These are phyloP conservation scores for Pleurotus platypus DNA, from an alignment of 768 basidiomycete species.

Conservation along the genomic window DNA sequence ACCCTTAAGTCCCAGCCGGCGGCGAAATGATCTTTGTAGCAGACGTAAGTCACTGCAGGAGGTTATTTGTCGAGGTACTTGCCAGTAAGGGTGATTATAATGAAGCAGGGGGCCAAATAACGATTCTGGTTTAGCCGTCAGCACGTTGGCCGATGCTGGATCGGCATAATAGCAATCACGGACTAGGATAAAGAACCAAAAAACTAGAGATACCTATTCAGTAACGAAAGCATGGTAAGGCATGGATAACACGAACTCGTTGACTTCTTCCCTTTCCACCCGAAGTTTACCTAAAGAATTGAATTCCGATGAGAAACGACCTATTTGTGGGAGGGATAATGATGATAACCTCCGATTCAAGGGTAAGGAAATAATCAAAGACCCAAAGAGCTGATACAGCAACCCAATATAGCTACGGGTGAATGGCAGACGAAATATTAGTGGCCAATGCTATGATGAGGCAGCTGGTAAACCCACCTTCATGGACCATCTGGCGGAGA, in stretches of 20 bases:
- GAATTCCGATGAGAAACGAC: background rate
- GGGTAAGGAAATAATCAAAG: background rate
- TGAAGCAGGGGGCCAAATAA: background rate
- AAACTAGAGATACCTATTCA: background rate
- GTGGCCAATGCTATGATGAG: background rate
- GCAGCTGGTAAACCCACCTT: background rate
- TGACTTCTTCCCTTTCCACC: constrained; percentile 1
- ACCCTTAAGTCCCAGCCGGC: background rate
- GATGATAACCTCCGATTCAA: background rate
- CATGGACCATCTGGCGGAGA: background rate
- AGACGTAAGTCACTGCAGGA: background rate
- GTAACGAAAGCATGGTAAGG: background rate
- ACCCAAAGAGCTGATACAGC: constrained; percentile 3
- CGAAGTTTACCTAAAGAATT: background rate
- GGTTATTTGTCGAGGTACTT: background rate
- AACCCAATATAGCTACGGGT: constrained; percentile 1
- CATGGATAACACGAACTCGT: background rate
- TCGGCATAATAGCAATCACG: background rate
- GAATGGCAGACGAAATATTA: background rate
- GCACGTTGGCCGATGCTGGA: background rate
- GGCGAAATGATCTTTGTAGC: background rate
- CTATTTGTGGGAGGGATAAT: no score
- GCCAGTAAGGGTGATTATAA: background rate
- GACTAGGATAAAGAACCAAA: background rate
- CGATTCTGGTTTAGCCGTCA: background rate